Evolutionary conservation across 1,139 yeast genomes (phyloP).

Genomic region (Hansenula sp.): DNA sequence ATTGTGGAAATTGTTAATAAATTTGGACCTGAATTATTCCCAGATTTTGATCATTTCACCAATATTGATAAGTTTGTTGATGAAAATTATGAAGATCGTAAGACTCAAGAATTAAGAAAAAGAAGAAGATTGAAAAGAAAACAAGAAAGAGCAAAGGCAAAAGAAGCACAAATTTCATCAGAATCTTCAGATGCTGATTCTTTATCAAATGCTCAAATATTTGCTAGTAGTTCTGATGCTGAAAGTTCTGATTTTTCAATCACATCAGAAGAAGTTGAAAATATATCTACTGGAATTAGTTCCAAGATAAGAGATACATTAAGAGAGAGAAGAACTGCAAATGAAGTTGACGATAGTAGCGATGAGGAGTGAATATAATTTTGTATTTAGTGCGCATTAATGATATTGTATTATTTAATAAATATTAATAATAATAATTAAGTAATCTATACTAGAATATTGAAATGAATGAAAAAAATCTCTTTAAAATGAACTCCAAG

Average conservation of each 20-base stretch:
- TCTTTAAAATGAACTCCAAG: constrained; percentile 22
- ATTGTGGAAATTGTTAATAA: constrained; percentile 67
- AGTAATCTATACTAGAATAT: too few species aligned
- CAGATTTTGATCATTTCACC: constrained; percentile 63
- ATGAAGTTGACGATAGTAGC: too few species aligned
- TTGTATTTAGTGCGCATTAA: too few species aligned
- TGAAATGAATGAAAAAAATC: neutral
- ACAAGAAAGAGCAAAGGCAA: constrained; percentile 22
- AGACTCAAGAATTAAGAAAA: constrained; percentile 48
- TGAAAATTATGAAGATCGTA: constrained; percentile 52
- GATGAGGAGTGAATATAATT: too few species aligned
- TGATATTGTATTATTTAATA: too few species aligned
- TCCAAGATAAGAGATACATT: constrained; percentile 21
- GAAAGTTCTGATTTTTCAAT: constrained; percentile 21
- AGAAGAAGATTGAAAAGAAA: constrained; percentile 34
- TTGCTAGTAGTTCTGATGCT: constrained; percentile 19
- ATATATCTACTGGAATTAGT: constrained; percentile 17
- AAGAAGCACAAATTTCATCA: constrained; percentile 12
- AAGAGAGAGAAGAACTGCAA: constrained; percentile 21
- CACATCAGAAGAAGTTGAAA: constrained; percentile 7
- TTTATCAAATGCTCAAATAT: constrained; percentile 18
- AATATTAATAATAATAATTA: too few species aligned
- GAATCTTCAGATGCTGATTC: constrained; percentile 21
- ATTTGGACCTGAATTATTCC: constrained; percentile 74
- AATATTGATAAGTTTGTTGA: constrained; percentile 20